phyloP scores from a whole-genome alignment of 1,139 yeast genomes.

The Petasospora fabianii region DNA sequence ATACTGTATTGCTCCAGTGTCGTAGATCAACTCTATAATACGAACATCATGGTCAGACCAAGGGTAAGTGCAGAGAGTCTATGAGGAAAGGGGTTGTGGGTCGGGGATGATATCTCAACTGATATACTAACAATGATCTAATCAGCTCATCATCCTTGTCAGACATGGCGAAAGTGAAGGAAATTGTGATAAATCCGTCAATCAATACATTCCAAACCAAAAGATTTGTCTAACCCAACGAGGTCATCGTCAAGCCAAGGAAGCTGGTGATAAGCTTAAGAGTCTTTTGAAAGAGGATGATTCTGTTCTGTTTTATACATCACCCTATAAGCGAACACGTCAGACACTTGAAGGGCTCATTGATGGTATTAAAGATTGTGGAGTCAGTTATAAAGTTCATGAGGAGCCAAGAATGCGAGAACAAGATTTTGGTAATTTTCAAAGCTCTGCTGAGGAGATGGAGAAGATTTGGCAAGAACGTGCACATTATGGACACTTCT shows the following conservation, averaged over 20 bases:
- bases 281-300: slow-evolving; percentile 50
- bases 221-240: slow-evolving; percentile 61
- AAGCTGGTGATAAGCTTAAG: slow-evolving; percentile 61
- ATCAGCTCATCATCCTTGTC: slow-evolving; percentile 69
- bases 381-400: slow-evolving; percentile 49
- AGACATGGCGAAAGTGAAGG: slow-evolving; percentile 94
- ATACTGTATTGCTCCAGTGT: too few species aligned
- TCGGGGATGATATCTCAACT: neutral
- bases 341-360: slow-evolving; percentile 73
- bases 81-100: neutral
- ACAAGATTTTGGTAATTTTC: slow-evolving; percentile 93
- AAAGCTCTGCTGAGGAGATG: slow-evolving; percentile 74
- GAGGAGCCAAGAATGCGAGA: slow-evolving; percentile 92
- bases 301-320: slow-evolving; percentile 62
- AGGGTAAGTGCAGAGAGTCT: slow-evolving; percentile 1
- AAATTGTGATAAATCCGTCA: slow-evolving; percentile 76
- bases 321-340: slow-evolving; percentile 79
- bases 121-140: neutral
- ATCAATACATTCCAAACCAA: slow-evolving; percentile 75
- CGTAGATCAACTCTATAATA: too few species aligned
- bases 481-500: slow-evolving; percentile 87
- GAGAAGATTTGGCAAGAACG: slow-evolving; percentile 74
- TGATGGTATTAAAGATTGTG: slow-evolving; percentile 51
- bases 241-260: slow-evolving; percentile 66
- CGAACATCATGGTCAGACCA: slow-evolving; percentile 23